Conservation (phyloP, 768 basidiomycete genomes). For the Pleurotus platypus region DNA sequence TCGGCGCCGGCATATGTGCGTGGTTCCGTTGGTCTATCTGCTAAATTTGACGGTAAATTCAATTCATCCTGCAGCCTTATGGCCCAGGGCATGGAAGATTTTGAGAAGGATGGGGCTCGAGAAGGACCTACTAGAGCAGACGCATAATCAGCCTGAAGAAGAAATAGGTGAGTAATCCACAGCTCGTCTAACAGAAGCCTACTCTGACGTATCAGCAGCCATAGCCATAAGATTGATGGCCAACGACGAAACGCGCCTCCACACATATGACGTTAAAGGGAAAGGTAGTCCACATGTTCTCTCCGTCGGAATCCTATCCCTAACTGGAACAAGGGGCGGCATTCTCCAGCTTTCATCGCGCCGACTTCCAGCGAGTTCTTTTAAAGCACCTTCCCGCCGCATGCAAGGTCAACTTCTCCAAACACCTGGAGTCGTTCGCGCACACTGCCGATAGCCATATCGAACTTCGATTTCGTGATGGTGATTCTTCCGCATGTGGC, state of each 20-base stretch:
- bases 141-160: background rate
- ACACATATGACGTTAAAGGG: background rate
- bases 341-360: background rate
- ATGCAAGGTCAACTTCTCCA: slow-evolving; percentile 47
- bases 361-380: background rate
- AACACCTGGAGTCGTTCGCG: slow-evolving; percentile 54
- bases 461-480: slow-evolving; percentile 58
- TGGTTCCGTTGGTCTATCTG: background rate
- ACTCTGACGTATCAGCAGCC: no score
- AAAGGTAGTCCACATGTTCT: background rate
- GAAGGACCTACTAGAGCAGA: background rate
- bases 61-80: background rate
- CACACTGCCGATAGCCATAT: slow-evolving; percentile 41
- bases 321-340: no score
- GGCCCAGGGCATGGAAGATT: background rate
- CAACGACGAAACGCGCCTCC: no score
- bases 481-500: slow-evolving; percentile 55
- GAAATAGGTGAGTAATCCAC: background rate
- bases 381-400: slow-evolving; percentile 8
- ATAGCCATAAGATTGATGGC: no score
- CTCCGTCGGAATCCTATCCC: no score
- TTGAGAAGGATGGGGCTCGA: background rate
- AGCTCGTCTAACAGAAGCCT: no score
- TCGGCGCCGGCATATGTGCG: slow-evolving; percentile 4
- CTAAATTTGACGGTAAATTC: background rate